Evolutionary conservation across 176 grass and related monocot genomes (phyloP).

Genomic region (Chrysopogon serrulatus): DNA sequence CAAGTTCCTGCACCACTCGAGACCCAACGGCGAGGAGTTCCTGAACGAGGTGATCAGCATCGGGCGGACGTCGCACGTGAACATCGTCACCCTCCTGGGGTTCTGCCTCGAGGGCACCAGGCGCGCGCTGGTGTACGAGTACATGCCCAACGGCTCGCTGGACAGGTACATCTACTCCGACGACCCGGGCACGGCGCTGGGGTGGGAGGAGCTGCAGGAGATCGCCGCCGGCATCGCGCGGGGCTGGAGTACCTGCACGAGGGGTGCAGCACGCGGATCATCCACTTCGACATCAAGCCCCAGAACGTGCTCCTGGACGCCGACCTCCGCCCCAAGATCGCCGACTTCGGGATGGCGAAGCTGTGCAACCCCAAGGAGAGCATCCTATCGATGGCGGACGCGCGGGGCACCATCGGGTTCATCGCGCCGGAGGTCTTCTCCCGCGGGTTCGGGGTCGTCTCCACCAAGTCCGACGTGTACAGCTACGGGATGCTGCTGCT

Average conservation of each 20-base stretch:
- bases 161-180: slow-evolving; percentile 52
- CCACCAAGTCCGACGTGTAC: slow-evolving; percentile 55
- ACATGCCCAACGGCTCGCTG: slow-evolving; percentile 62
- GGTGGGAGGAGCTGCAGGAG: slow-evolving; percentile 35
- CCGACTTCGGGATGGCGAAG: slow-evolving; percentile 71
- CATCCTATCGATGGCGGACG: slow-evolving; percentile 46
- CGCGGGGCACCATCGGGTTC: slow-evolving; percentile 68
- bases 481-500: slow-evolving; percentile 62
- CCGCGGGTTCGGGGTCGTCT: slow-evolving; percentile 44
- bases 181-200: background rate
- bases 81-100: slow-evolving; percentile 54
- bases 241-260: slow-evolving; percentile 67
- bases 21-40: slow-evolving; percentile 47
- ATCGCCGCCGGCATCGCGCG: slow-evolving; percentile 47
- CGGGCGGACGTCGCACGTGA: slow-evolving; percentile 52
- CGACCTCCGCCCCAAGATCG: slow-evolving; percentile 46
- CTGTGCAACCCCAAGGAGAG: slow-evolving; percentile 44
- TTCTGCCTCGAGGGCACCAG: slow-evolving; percentile 57
- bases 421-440: slow-evolving; percentile 81
- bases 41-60: slow-evolving; percentile 63
- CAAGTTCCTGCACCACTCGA: slow-evolving; percentile 40
- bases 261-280: slow-evolving; percentile 54
- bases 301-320: slow-evolving; percentile 61
- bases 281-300: slow-evolving; percentile 84
- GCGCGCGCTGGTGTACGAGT: slow-evolving; percentile 60